Conservation (phyloP, 208 protist genomes). For the Herpetomonas samuelpessoai region DNA sequence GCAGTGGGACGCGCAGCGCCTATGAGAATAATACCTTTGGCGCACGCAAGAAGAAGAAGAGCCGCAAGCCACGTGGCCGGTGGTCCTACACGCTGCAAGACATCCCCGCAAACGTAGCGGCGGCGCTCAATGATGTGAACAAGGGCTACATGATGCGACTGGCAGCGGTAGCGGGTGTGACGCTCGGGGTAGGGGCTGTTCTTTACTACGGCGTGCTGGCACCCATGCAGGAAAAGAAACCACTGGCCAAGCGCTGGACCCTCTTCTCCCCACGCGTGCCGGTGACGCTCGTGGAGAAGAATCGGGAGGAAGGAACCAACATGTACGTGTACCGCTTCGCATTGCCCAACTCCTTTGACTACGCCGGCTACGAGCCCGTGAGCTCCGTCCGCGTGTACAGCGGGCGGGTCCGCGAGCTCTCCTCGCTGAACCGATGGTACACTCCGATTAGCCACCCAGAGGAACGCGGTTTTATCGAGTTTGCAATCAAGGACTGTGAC, state of each 20-base stretch:
- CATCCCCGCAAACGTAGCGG: conserved; percentile 26
- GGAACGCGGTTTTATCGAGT: conserved; percentile 76
- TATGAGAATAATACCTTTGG: conserved; percentile 1
- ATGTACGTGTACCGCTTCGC: conserved; percentile 79
- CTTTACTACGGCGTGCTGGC: conserved; percentile 50
- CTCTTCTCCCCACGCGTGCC: conserved; percentile 55
- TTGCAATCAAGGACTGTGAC: conserved; percentile 78
- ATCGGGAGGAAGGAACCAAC: conserved; percentile 36
- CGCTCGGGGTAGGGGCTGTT: conserved; percentile 22
- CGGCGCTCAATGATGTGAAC: conserved; percentile 64
- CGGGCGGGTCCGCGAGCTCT: conserved; percentile 42
- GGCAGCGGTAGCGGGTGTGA: conserved; percentile 15
- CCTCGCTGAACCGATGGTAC: conserved; percentile 71
- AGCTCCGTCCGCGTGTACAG: conserved; percentile 74
- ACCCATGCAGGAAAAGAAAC: conserved; percentile 43
- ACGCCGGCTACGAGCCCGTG: conserved; percentile 82
- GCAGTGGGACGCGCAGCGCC: not conserved
- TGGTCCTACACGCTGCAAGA: conserved; percentile 85
- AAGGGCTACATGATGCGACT: conserved; percentile 69
- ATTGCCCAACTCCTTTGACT: conserved; percentile 80
- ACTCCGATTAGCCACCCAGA: conserved; percentile 84
- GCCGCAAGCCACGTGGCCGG: conserved; percentile 8
- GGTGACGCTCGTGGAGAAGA: conserved; percentile 72
- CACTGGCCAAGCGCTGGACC: conserved; percentile 70
- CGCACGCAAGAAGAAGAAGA: not conserved